These are phyloP conservation scores for Asterophora lycoperdoides DNA, from an alignment of 768 basidiomycete species.

Conservation along the genomic window DNA sequence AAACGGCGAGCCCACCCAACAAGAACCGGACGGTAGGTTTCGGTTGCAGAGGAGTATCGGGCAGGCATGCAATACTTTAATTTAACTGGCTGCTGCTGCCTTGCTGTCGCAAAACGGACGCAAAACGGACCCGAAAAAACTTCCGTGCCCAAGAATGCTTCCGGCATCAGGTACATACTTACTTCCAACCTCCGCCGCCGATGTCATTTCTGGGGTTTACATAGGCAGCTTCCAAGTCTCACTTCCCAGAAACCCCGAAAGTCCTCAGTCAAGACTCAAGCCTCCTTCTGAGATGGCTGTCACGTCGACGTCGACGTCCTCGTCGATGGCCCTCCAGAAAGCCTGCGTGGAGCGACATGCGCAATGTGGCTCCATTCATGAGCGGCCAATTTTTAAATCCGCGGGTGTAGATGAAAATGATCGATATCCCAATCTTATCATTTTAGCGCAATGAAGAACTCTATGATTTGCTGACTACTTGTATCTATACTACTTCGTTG, in stretches of 20 bases:
- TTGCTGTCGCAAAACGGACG: conserved; percentile 41
- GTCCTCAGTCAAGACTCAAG: conserved; percentile 31
- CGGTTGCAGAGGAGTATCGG: conserved; percentile 43
- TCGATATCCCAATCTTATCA: too few species aligned
- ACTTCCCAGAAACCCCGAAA: conserved; percentile 27
- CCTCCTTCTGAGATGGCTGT: conserved; percentile 29
- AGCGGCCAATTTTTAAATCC: too few species aligned
- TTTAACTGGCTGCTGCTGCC: too few species aligned
- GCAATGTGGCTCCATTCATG: too few species aligned
- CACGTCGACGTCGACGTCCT: conserved; percentile 25
- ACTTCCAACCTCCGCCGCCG: too few species aligned
- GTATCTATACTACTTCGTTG: too few species aligned
- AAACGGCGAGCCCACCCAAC: conserved; percentile 27
- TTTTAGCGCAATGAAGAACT: too few species aligned
- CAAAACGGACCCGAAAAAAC: conserved; percentile 43
- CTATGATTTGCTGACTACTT: too few species aligned
- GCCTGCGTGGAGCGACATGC: too few species aligned
- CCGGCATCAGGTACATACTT: conserved; percentile 42
- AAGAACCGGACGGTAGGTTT: conserved; percentile 42
- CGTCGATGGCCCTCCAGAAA: too few species aligned
- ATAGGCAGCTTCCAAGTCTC: background rate
- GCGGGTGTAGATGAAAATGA: too few species aligned
- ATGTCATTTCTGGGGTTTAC: background rate
- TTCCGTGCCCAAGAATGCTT: conserved; percentile 41
- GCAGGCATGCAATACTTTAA: conserved; percentile 49